Evolutionary conservation across 257 asterid species (phyloP), one percentile per base, ranked within the genome.

Genomic region (Penstemon barbatus): DNA sequence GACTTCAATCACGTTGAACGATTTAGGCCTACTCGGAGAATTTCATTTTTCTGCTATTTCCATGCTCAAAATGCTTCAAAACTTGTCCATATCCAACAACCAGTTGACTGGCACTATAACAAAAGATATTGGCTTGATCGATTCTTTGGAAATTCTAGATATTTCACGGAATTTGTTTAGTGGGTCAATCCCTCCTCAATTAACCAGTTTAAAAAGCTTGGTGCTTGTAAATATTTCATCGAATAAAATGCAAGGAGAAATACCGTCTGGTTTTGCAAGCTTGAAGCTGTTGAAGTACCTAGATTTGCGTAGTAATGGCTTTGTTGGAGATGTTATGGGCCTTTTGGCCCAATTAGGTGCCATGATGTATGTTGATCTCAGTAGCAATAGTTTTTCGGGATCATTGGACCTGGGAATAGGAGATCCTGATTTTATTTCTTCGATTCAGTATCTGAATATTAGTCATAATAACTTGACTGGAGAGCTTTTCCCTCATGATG

Each of bases 401-500:
- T 71, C 84, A 25, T 78, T 88, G 81, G 96, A 88, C 65, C 40
- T 88, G 38, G 93, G 89, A 63, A 69, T 65, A 7, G 95, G 89
- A 44, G 69, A 71, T 56, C 72, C 93, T 0, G 80, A 80, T 63
- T 91, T 91, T 19, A 70, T 87, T 60, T 83, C 93, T 11, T 83
- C 91, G 11, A 66, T 91, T 73, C 74, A 12, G 53, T 78, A 83
- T 77, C 60, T 91, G 71, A 91, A 91, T 74, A 67, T 86, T 48
- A 91, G 97, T 53, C 45, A 70, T 48, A 89, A 91, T 75, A 79
- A 69, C 74, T 65, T 91, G 83, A 78, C 81, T 5, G 93, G 91
- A 4, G 87, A 83, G 77, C 91, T 91, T 4, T 91, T 90, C 76
- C 83, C 95, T 64, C 96, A 86, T 8, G 97, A 88, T 65, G 97